Percentiles rank a stretch among this genome's conserved stretches.
Conservation (phyloP, 257 asterid genomes). For the Cinchona pubescens region DNA sequence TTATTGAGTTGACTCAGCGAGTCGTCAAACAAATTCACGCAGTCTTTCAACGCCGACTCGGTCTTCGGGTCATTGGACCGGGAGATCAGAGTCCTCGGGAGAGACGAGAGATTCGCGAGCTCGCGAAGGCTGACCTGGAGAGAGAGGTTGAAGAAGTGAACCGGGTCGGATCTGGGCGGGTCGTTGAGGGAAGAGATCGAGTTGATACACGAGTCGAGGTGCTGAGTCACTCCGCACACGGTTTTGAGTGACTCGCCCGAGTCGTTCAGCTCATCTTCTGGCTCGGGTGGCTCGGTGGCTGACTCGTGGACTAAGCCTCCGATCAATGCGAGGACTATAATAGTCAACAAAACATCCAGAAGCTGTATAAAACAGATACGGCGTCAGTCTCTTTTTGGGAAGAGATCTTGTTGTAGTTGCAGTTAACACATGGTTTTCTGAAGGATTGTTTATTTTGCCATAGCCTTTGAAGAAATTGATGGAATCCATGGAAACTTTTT, state of each 20-base stretch:
- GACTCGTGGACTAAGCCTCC: conserved; percentile 36
- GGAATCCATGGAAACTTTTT: conserved; percentile 36
- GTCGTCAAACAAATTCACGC: conserved; percentile 59
- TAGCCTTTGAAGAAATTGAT: conserved; percentile 54
- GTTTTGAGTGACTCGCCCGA: conserved; percentile 50
- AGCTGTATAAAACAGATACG: conserved; percentile 26
- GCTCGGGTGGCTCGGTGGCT: conserved; percentile 24
- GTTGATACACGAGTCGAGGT: conserved; percentile 65
- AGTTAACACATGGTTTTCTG: too few species aligned
- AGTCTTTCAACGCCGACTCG: conserved; percentile 62
- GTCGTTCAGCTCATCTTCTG: conserved; percentile 20
- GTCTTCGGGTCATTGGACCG: conserved; percentile 25
- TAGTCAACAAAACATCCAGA: conserved; percentile 32
- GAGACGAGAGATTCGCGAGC: conserved; percentile 35
- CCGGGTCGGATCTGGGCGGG: conserved; percentile 53
- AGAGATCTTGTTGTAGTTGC: too few species aligned
- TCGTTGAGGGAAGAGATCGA: conserved; percentile 54
- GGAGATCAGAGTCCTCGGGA: conserved; percentile 33
- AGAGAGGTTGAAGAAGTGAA: conserved; percentile 64
- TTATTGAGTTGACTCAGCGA: conserved; percentile 59
- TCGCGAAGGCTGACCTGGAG: conserved; percentile 45
- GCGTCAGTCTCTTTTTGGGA: conserved; percentile 17
- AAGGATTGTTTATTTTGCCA: conserved; percentile 44
- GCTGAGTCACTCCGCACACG: conserved; percentile 76
- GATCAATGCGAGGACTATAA: conserved; percentile 34